phyloP scores from a whole-genome alignment of 306 rosid species.

The Medicago truncatula region DNA sequence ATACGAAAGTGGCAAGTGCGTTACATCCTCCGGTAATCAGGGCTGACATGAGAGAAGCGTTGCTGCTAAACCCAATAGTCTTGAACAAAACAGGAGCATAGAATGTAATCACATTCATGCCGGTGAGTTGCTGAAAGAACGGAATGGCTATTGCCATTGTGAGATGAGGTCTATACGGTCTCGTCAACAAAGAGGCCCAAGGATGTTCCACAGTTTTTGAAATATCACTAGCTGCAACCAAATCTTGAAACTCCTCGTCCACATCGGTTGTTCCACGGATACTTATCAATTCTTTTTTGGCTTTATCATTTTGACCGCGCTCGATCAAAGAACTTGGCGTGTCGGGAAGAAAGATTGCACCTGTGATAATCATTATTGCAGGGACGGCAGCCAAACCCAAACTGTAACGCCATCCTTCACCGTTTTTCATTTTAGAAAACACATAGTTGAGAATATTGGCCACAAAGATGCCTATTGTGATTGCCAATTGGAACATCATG shows the following conservation, averaged over 20 bases:
- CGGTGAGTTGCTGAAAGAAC: background rate
- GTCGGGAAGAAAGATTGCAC: background rate
- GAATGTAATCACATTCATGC: background rate
- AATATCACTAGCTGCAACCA: background rate
- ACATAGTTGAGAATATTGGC: background rate
- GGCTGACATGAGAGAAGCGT: slow-evolving; percentile 2
- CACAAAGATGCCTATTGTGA: background rate
- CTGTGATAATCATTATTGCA: background rate
- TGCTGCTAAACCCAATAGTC: background rate
- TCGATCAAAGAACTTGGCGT: background rate
- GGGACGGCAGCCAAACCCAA: background rate
- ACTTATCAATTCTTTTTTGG: background rate
- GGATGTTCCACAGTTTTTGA: background rate
- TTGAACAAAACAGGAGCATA: background rate
- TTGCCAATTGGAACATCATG: slow-evolving; percentile 3
- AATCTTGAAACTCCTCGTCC: background rate
- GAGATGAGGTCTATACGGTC: background rate
- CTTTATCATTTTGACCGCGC: background rate
- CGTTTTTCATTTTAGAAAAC: background rate
- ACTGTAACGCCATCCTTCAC: background rate
- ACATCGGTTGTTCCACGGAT: background rate
- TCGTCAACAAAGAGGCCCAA: background rate
- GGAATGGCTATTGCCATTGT: slow-evolving; percentile 2
- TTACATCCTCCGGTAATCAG: background rate
- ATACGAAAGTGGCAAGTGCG: background rate